Evolutionary conservation across 83 land plant species (phyloP).

Genomic region (Picea engelmannii): DNA sequence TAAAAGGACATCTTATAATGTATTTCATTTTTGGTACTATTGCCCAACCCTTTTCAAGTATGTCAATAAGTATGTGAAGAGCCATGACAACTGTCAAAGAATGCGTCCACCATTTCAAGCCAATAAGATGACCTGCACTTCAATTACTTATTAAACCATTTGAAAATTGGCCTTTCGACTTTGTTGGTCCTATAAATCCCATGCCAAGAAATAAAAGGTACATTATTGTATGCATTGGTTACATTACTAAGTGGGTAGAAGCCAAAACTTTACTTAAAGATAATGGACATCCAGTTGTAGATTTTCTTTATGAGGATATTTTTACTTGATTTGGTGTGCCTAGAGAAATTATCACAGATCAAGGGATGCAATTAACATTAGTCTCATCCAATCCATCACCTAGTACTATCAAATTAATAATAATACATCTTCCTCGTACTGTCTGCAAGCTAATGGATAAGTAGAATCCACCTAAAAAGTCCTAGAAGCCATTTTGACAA

Average conservation of each 20-base stretch:
- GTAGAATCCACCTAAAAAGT: background rate
- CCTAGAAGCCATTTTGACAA: too few species aligned
- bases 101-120: background rate
- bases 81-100: background rate
- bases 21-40: background rate
- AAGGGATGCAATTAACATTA: background rate
- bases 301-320: background rate
- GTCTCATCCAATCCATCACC: background rate
- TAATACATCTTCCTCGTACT: fast-evolving
- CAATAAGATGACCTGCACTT: background rate
- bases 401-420: background rate
- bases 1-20: background rate
- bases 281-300: background rate
- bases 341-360: background rate
- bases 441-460: background rate
- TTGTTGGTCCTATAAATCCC: background rate
- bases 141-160: background rate
- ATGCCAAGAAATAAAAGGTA: background rate
- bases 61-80: background rate
- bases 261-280: background rate
- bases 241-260: background rate
- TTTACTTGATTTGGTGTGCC: background rate
- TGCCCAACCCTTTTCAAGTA: background rate
- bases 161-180: background rate
- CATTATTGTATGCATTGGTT: background rate